These are phyloP conservation scores for Globisporangium camurandrum DNA, from an alignment of 352 stramenopile genomes.

Conservation along the genomic window DNA sequence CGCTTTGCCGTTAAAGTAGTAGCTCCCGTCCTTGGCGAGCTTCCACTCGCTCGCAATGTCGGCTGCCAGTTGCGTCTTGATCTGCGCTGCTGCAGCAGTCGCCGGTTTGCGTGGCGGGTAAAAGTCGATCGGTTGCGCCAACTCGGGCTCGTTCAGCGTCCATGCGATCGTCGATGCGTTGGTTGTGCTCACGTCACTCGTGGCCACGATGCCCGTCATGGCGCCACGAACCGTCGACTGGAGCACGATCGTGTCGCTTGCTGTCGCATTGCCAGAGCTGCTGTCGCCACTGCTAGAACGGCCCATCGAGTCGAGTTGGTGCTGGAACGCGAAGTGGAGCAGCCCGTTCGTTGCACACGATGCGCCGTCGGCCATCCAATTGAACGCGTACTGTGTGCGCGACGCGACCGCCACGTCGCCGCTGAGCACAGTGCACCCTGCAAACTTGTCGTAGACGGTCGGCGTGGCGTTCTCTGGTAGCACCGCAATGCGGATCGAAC, in stretches of 20 bases:
- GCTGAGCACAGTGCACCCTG: slow-evolving; percentile 45
- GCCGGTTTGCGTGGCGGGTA: slow-evolving; percentile 22
- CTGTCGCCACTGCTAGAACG: slow-evolving; percentile 16
- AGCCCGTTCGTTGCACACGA: slow-evolving; percentile 35
- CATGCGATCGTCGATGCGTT: no score
- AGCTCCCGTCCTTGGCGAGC: slow-evolving; percentile 65
- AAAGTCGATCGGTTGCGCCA: slow-evolving; percentile 27
- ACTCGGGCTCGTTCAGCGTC: slow-evolving; percentile 37
- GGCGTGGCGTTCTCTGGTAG: slow-evolving; percentile 26
- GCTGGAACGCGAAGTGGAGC: slow-evolving; percentile 57
- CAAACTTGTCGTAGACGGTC: slow-evolving; percentile 49
- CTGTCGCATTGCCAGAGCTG: slow-evolving; percentile 3
- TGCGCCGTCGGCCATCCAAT: slow-evolving; percentile 44
- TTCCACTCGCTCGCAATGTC: slow-evolving; percentile 34
- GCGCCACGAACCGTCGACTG: slow-evolving; percentile 45
- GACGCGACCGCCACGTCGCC: slow-evolving; percentile 44
- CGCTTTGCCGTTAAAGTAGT: slow-evolving; percentile 82
- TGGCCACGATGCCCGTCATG: slow-evolving; percentile 37
- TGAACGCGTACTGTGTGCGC: slow-evolving; percentile 49
- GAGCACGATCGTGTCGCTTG: slow-evolving; percentile 21
- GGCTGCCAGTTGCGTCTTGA: slow-evolving; percentile 54
- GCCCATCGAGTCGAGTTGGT: slow-evolving; percentile 46
- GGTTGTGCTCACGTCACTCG: no score
- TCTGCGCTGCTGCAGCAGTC: slow-evolving; percentile 44
- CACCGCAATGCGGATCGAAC: slow-evolving; percentile 50